phyloP scores from a whole-genome alignment of 2,329 filamentous ascomycete genomes.

The Fusarium pseudonygamai region DNA sequence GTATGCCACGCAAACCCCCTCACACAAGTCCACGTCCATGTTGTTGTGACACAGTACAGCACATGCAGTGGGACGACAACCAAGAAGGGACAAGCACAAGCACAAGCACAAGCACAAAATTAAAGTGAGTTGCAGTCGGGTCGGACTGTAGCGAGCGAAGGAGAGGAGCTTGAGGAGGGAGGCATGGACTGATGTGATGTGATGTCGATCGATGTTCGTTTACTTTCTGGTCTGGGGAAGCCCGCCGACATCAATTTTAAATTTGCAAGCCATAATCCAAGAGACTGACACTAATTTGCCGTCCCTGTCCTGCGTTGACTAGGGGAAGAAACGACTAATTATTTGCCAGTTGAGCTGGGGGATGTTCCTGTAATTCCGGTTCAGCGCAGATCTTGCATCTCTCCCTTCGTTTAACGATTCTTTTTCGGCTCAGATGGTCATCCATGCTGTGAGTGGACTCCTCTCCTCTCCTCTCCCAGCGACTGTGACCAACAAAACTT shows the following conservation, averaged over 20 bases:
- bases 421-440: constrained; percentile 9
- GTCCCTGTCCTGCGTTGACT: constrained; percentile 33
- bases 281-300: constrained; percentile 40
- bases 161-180: neutral
- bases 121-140: constrained; percentile 16
- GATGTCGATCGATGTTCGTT: constrained; percentile 33
- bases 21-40: constrained; percentile 13
- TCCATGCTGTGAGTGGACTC: neutral
- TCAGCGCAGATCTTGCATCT: constrained; percentile 34
- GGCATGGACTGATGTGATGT: neutral
- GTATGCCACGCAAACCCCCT: constrained; percentile 22
- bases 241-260: constrained; percentile 45
- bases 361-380: constrained; percentile 39
- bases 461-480: neutral
- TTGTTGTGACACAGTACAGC: constrained; percentile 24
- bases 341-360: constrained; percentile 4
- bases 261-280: constrained; percentile 45
- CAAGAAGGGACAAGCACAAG: neutral
- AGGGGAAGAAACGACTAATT: constrained; percentile 17
- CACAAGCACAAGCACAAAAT: neutral
- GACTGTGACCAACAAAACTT: neutral
- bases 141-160: constrained; percentile 22
- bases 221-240: constrained; percentile 34
- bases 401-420: constrained; percentile 1
- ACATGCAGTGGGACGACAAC: neutral